Evolutionary conservation across 768 basidiomycete genomes (phyloP).

Genomic region (Boletellus emodensis): DNA sequence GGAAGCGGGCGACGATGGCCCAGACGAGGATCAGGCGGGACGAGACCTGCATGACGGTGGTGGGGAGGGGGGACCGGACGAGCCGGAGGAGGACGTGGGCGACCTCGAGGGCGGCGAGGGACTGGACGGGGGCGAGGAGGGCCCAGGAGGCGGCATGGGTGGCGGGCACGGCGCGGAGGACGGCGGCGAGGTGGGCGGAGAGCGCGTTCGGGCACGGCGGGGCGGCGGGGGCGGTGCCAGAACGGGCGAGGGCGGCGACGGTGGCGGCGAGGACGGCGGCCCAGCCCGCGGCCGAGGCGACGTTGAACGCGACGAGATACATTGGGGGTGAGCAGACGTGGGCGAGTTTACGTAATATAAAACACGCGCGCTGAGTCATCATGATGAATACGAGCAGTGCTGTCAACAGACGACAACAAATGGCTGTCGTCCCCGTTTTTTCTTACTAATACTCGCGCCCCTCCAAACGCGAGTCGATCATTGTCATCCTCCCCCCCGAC

Average conservation of each 20-base stretch:
- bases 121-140: constrained; percentile 71
- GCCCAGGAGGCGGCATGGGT: constrained; percentile 48
- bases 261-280: constrained; percentile 58
- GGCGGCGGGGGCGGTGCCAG: constrained; percentile 25
- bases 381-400: background rate
- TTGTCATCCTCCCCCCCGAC: constrained; percentile 16
- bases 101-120: constrained; percentile 78
- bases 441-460: constrained; percentile 38
- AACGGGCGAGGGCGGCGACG: constrained; percentile 39
- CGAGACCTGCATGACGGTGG: constrained; percentile 75
- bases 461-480: constrained; percentile 31
- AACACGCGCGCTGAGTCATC: constrained; percentile 9
- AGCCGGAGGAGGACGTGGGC: constrained; percentile 73
- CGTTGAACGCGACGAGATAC: constrained; percentile 81
- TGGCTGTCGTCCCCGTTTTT: constrained; percentile 18
- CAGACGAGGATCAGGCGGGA: constrained; percentile 82
- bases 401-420: constrained; percentile 26
- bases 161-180: constrained; percentile 38
- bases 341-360: constrained; percentile 9
- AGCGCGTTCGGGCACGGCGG: constrained; percentile 31
- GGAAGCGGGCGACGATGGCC: constrained; percentile 51
- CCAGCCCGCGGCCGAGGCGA: constrained; percentile 74
- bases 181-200: constrained; percentile 28
- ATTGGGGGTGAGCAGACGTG: background rate
- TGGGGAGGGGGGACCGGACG: constrained; percentile 73